Evolutionary conservation across 371 early-diverging fungal genomes (phyloP).

Genomic region (Nematocida displodere): DNA sequence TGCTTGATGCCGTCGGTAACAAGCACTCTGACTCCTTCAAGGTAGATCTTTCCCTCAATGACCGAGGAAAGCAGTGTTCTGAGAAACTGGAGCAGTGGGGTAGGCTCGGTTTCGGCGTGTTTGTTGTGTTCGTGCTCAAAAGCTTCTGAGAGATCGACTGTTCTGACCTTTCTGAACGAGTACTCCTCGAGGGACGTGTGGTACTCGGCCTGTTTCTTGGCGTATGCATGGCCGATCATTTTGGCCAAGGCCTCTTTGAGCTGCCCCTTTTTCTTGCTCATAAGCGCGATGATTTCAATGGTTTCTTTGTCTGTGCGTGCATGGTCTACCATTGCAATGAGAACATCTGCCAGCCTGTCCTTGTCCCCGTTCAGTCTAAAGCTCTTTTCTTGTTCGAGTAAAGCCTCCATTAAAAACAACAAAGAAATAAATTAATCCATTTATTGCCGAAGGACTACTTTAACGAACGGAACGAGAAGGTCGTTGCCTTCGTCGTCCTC

Average conservation of each 20-base stretch:
- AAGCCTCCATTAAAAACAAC: slow-evolving; percentile 49
- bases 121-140: not conserved
- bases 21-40: slow-evolving; percentile 61
- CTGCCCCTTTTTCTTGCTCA: slow-evolving; percentile 61
- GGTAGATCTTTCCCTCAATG: slow-evolving; percentile 63
- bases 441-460: not conserved
- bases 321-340: slow-evolving; percentile 49
- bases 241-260: slow-evolving; percentile 45
- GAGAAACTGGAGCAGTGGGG: slow-evolving; percentile 45
- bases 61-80: slow-evolving; percentile 50
- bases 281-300: slow-evolving; percentile 42
- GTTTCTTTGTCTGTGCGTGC: slow-evolving; percentile 50
- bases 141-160: not conserved
- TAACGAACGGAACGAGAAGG: slow-evolving; percentile 35
- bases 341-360: slow-evolving; percentile 39
- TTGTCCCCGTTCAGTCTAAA: slow-evolving; percentile 57
- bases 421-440: not conserved
- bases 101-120: not conserved
- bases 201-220: not conserved
- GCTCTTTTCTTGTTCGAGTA: slow-evolving; percentile 61
- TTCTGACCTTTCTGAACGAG: not conserved
- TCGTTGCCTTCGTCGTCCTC: slow-evolving; percentile 47
- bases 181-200: not conserved
- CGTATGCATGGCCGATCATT: slow-evolving; percentile 54
- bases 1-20: slow-evolving; percentile 55